A percentile compares a stretch with the other conserved stretches of the same genome.
phyloP scores from a whole-genome alignment of 305 asterid genomes.

The Fraxinus nigra region DNA sequence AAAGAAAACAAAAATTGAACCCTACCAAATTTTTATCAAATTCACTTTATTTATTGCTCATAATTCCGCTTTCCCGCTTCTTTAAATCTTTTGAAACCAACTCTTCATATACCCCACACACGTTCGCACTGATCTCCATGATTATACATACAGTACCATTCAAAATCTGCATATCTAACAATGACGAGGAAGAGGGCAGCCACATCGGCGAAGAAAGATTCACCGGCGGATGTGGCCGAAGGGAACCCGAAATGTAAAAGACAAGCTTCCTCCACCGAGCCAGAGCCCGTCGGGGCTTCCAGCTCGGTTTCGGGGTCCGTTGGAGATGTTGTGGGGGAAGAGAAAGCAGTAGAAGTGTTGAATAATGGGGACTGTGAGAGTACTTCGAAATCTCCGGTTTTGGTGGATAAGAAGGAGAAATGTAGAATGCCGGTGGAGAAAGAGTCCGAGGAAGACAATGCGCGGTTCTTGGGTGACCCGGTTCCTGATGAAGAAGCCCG shows the following conservation, averaged over 20 bases:
- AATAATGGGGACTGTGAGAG: constrained; percentile 8
- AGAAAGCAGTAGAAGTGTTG: background rate
- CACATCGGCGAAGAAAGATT: constrained; percentile 10
- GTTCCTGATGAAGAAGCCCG: constrained; percentile 39
- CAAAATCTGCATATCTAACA: background rate
- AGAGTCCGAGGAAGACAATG: background rate
- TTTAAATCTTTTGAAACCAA: background rate
- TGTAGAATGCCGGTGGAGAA: background rate
- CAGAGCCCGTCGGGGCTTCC: background rate
- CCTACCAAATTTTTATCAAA: background rate
- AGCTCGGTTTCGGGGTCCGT: background rate
- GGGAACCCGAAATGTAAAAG: constrained; percentile 3
- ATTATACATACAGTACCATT: background rate
- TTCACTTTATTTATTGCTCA: background rate
- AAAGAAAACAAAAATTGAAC: background rate
- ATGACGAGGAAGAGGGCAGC: constrained; percentile 34
- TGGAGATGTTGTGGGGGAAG: constrained; percentile 17
- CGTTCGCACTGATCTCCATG: background rate
- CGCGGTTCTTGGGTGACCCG: constrained; percentile 36
- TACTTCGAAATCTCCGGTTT: background rate
- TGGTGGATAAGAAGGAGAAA: constrained; percentile 6
- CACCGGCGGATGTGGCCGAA: constrained; percentile 1
- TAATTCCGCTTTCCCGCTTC: constrained; percentile 1
- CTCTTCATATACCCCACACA: background rate
- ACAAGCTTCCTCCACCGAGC: background rate